These are phyloP conservation scores for Annulohypoxylon stygium DNA, from an alignment of 495 filamentous ascomycete genomes.

Conservation along the genomic window DNA sequence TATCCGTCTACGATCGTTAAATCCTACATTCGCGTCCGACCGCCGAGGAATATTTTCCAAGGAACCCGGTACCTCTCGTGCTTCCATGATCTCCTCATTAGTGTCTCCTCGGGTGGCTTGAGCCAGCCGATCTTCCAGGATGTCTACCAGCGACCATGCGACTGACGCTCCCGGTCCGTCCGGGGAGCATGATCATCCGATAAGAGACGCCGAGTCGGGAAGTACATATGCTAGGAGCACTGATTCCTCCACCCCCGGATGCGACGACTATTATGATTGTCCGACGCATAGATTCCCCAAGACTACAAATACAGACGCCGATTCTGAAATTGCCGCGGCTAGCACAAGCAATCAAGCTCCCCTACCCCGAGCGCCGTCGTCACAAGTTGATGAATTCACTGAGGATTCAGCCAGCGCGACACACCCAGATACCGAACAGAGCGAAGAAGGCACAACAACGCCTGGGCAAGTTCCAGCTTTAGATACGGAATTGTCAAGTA, in stretches of 20 bases:
- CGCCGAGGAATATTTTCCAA: not conserved
- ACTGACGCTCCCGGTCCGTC: not conserved
- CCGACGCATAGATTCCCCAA: constrained; percentile 56
- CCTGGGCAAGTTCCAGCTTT: constrained; percentile 5
- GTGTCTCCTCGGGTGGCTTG: constrained; percentile 18
- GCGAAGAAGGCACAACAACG: not conserved
- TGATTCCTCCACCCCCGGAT: constrained; percentile 56
- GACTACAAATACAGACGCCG: constrained; percentile 2
- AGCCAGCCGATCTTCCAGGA: constrained; percentile 29
- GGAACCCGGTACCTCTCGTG: constrained; percentile 2
- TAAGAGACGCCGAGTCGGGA: constrained; percentile 35
- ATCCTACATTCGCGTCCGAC: constrained; percentile 1
- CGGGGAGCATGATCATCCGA: constrained; percentile 7
- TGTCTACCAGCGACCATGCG: constrained; percentile 25
- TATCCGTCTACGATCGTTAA: not conserved
- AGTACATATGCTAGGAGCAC: constrained; percentile 26
- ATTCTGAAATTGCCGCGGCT: not conserved
- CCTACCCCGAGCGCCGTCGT: not conserved
- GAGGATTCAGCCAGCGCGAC: constrained; percentile 2
- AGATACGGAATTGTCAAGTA: not conserved
- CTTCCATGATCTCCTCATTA: constrained; percentile 27
- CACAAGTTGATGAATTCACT: not conserved
- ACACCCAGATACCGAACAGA: not conserved
- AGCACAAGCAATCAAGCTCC: not conserved
- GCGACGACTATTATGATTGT: constrained; percentile 60